Evolutionary conservation across 2,329 filamentous ascomycete species (phyloP), one percentile per base, ranked within the genome.

Genomic region (Phoma sp.): DNA sequence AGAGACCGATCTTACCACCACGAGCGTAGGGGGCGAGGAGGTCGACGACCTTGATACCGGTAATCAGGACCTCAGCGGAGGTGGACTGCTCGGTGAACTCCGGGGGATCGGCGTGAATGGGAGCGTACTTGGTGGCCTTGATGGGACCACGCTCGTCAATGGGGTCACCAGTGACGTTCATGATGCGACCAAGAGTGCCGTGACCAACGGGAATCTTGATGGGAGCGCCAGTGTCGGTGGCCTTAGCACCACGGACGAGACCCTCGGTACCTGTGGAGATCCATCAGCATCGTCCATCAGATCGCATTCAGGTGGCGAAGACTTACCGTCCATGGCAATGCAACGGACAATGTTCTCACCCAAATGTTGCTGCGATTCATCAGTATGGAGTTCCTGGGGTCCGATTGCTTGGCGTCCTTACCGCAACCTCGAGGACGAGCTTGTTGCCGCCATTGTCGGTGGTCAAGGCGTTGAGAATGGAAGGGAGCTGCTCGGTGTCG

Each of bases 1-100:
- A 99, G 72, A 99, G 92, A 91, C 95, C 95, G 87, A 99, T 99
- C 90, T 99, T 99, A 88, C 95, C 95, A 91, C 95, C 95, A 96
- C 95, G 95, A 79, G 95, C 95, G 82, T 99, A 99, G 75, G 95
- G 95, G 74, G 95, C 95, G 76, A 99, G 88, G 69, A 99, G 87
- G 80, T 99, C 95, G 83, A 99, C 95, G 80, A 99, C 95, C 90
- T 99, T 99, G 88, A 99, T 99, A 89, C 95, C 95, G 70, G 95
- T 99, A 74, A 96, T 90, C 71, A 99, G 88, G 80, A 99, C 88
- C 84, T 99, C 95, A 72, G 95, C 95, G 73, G 87, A 85, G 72
- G 95, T 99, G 67, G 95, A 96, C 86, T 99, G 95, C 76, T 99
- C 95, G 69, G 85, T 85, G 86, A 98, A 99, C 77, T 82, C 82